Base-by-base conservation (phyloP, 495 filamentous ascomycete species). In the Neurospora sp. region DNA sequence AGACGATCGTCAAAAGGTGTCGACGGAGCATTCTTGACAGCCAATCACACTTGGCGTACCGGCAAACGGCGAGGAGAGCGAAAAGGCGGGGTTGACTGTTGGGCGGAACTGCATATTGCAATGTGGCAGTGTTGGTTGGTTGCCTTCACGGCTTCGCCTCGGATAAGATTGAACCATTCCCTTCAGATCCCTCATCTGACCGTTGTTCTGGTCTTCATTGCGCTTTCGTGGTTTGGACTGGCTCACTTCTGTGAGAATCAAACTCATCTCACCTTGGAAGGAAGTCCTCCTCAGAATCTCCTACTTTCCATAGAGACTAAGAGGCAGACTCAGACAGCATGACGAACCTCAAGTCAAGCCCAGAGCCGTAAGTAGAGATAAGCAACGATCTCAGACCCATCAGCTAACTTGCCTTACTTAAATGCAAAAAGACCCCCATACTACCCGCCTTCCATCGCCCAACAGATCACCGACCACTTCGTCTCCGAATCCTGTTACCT, bases 381-480 rank as follows among this genome's bases (percentile, higher is more conserved):
- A 27, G 11, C 48, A 62, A 35, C 31, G 31, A 35, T 35, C 31
- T 35, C 31, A 35, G 18, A 44, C 1, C 5, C 16, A 44, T 44
- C 18, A n/a, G 41, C 54, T 62, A 3, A 62, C 54, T 27, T 31
- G 8, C 23, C 54, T 27, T 31, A 16, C 23, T 11, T 31, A 35
- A 35, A 35, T 35, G 23, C 5, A 3, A 3, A 6, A 54, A 62
- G 54, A 3, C 54, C 54, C 1, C 54, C 48, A 1, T 62, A 62
- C 12, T 62, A 62, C 27, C 54, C 54, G 2, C 54, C 54, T 35
- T 66, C 54, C 27, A 31, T 66, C 14, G 2, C 54, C 54, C 1
- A 1, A 18, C 1, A 0, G 0, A 16, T 66, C 27, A 37, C 27
- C 27, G 0, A 8, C 0, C 0, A 5, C 0, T 35, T 66, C 54